Conservation (phyloP, 2,329 filamentous ascomycete species). For the Gyromitra esculenta region DNA sequence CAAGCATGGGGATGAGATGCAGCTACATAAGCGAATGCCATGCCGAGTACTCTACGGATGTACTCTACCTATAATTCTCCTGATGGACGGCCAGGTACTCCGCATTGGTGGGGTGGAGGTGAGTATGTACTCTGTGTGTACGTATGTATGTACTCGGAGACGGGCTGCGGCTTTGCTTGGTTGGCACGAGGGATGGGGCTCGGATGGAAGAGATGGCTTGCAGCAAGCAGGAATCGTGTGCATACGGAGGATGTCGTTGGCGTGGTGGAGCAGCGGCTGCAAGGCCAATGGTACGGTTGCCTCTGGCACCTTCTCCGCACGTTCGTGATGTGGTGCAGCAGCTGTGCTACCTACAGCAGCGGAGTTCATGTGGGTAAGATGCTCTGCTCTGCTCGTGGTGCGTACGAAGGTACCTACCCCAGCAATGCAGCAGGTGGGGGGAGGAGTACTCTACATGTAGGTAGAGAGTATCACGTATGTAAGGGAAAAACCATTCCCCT, state of each 20-base stretch:
- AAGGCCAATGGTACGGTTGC: slow-evolving; percentile 28
- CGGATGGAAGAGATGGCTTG: slow-evolving; percentile 46
- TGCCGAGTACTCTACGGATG: background rate
- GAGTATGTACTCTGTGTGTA: background rate
- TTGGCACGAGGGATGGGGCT: slow-evolving; percentile 4
- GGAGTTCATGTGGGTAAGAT: background rate
- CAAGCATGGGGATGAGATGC: slow-evolving; percentile 1
- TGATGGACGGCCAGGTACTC: background rate
- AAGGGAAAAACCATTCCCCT: background rate
- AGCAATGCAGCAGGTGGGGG: background rate
- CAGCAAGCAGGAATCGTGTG: slow-evolving; percentile 39
- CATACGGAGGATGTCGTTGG: slow-evolving; percentile 12
- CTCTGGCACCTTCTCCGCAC: slow-evolving; percentile 17
- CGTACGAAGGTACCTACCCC: background rate
- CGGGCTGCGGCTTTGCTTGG: slow-evolving; percentile 15
- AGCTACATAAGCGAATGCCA: slow-evolving; percentile 31
- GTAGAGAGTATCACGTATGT: background rate
- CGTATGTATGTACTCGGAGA: background rate
- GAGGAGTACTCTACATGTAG: background rate
- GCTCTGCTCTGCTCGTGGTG: background rate
- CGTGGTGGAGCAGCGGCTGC: slow-evolving; percentile 23
- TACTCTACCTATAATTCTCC: background rate
- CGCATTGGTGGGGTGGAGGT: slow-evolving; percentile 12
- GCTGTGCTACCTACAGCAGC: background rate
- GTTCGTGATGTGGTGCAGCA: background rate